Evolutionary conservation across 768 basidiomycete genomes (phyloP), one percentile per base, ranked within the genome.

Genomic region (Leccinum subgranulosum): DNA sequence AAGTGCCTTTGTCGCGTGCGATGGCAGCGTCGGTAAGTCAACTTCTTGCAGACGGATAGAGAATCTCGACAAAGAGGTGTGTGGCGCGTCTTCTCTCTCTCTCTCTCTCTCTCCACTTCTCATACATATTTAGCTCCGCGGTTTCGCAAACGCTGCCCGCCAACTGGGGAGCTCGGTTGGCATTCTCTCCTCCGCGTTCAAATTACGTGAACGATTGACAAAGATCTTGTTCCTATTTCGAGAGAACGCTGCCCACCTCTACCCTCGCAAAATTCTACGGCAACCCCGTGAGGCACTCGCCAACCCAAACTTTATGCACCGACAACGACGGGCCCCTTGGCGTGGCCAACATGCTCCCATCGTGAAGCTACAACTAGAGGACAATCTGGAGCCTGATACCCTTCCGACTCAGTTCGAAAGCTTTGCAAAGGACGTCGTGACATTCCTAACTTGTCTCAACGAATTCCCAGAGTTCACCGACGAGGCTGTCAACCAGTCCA

Each of bases 391-490:
- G 46, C 75, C 76, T 1, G 83, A 83, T 50, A 74, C 74, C 28
- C 76, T 84, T 60, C 80, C 80, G 0, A 51, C 64, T 15, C 79
- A 83, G 66, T 69, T 83, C 36, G 72, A 74, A 55, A 70, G 70
- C 12, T 76, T 84, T 50, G 79, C 81, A 3, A 69, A 65, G 51
- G 83, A 83, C 41, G 76, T 84, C 1, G 76, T 74, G n/a, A 79
- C 78, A 0, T 83, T 83, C 55, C 66, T 84, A 36, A 76, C 80
- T 19, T 80, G 80, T 58, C 68, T 83, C 51, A 82, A 83, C 45
- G 82, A 83, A 51, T 83, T 83, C 46, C 81, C 82, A 1, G 81
- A 83, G 64, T 83, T 81, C 51, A 78, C 74, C 14, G 80, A 83
- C 29, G 81, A 83, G 52, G 76, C 76, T 0, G 75, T 83, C 43